These are phyloP conservation scores for Microdochium bolleyi DNA, from an alignment of 2,329 filamentous ascomycete genomes.

Conservation along the genomic window DNA sequence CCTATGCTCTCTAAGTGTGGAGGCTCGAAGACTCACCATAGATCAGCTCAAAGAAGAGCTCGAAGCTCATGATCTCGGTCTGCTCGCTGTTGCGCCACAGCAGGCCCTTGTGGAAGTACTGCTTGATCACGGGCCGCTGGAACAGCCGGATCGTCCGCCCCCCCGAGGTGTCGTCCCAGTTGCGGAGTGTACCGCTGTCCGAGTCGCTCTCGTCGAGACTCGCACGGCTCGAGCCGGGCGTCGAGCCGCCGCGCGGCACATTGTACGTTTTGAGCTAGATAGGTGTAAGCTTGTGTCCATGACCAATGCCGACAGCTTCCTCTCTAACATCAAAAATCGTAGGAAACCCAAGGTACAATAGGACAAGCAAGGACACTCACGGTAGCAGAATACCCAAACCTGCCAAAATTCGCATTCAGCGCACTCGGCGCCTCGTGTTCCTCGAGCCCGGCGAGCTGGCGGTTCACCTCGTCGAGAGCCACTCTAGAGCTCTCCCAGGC, in stretches of 20 bases:
- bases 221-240: not conserved
- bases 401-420: slow-evolving; percentile 52
- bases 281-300: not conserved
- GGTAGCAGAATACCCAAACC: slow-evolving; percentile 47
- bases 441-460: slow-evolving; percentile 44
- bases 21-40: slow-evolving; percentile 29
- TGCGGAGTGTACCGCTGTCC: not conserved
- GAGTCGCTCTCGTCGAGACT: not conserved
- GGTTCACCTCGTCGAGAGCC: slow-evolving; percentile 42
- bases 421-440: slow-evolving; percentile 38
- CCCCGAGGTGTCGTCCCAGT: slow-evolving; percentile 18
- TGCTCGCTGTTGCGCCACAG: slow-evolving; percentile 51
- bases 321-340: too few species aligned
- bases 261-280: not conserved
- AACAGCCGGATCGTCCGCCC: slow-evolving; percentile 45
- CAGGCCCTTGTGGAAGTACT: slow-evolving; percentile 59
- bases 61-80: slow-evolving; percentile 55
- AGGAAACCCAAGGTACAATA: too few species aligned
- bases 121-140: slow-evolving; percentile 50
- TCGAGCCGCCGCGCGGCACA: not conserved
- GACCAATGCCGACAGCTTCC: too few species aligned
- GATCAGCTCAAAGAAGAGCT: slow-evolving; percentile 56
- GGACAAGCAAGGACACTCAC: slow-evolving; percentile 8
- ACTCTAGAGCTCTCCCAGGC: slow-evolving; percentile 47
- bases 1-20: not conserved